Percentiles rank a stretch among this genome's conserved stretches.
Evolutionary conservation across 805 yeast genomes (phyloP).

Genomic region (Hanseniaspora pseudoguilliermondii): DNA sequence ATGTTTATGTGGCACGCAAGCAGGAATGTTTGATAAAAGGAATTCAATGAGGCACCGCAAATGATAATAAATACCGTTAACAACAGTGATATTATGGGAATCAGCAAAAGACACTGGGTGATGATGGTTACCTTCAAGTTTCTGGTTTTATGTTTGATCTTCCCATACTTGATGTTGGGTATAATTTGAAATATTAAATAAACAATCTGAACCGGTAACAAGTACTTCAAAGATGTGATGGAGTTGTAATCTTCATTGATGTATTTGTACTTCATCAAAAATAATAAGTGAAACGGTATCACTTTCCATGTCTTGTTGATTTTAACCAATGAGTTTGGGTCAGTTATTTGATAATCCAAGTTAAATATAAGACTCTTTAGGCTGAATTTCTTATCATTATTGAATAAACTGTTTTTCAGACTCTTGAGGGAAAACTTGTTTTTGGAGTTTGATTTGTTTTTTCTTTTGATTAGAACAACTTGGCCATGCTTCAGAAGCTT

Average conservation of each 20-base stretch:
- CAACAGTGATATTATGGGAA: constrained; percentile 21
- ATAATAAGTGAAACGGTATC: constrained; percentile 25
- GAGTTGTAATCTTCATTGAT: constrained; percentile 23
- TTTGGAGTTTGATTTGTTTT: neutral
- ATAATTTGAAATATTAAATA: constrained; percentile 29
- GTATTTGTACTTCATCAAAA: constrained; percentile 25
- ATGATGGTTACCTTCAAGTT: constrained; percentile 18
- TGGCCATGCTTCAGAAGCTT: constrained; percentile 6
- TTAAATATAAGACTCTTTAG: neutral
- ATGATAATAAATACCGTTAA: constrained; percentile 34
- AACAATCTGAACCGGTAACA: constrained; percentile 27
- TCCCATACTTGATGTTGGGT: constrained; percentile 24
- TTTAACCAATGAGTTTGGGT: constrained; percentile 22
- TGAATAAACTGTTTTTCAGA: neutral
- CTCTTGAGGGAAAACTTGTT: neutral
- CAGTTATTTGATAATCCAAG: constrained; percentile 6
- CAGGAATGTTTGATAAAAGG: constrained; percentile 42
- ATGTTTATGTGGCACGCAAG: constrained; percentile 51
- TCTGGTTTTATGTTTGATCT: neutral
- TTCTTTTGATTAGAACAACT: neutral
- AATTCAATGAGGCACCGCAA: constrained; percentile 70
- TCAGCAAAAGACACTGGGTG: constrained; percentile 18
- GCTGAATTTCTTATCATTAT: neutral
- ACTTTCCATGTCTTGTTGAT: constrained; percentile 23
- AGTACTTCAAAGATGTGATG: constrained; percentile 20